A percentile compares a stretch with the other conserved stretches of the same genome.
These are phyloP conservation scores for Hirschioporus abietinus DNA, from an alignment of 768 basidiomycete species.

Conservation along the genomic window DNA sequence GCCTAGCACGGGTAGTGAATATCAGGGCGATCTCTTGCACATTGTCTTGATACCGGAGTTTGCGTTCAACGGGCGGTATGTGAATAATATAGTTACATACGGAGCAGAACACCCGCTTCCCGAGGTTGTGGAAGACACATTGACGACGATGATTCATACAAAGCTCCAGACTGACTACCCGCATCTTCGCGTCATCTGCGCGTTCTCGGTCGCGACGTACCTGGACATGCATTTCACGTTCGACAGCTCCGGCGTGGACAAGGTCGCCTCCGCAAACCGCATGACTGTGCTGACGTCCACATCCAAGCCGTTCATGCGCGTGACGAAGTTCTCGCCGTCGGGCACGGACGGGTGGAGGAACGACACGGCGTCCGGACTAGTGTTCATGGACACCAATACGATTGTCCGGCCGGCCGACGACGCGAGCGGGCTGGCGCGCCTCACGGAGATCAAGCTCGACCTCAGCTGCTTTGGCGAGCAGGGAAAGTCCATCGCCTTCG, in stretches of 20 bases:
- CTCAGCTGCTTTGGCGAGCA: neutral
- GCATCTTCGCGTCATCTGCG: neutral
- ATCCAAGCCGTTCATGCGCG: neutral
- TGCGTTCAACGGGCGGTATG: neutral
- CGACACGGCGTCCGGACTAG: neutral
- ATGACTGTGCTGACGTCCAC: neutral
- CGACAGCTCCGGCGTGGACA: neutral
- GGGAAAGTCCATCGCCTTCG: neutral
- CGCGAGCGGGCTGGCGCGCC: neutral
- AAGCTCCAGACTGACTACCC: neutral
- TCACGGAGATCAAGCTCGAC: neutral
- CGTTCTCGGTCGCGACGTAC: neutral
- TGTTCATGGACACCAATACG: neutral
- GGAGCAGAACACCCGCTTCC: neutral
- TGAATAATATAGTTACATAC: neutral
- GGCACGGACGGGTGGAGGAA: neutral
- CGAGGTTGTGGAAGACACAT: neutral
- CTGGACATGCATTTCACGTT: neutral
- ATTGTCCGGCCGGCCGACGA: neutral
- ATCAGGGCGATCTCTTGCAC: neutral
- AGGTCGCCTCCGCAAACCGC: neutral
- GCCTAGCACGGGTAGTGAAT: neutral
- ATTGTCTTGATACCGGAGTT: neutral
- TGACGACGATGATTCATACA: neutral
- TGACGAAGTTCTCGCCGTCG: neutral